phyloP scores from a whole-genome alignment of 1,139 yeast genomes.

The Ashbya aceris region DNA sequence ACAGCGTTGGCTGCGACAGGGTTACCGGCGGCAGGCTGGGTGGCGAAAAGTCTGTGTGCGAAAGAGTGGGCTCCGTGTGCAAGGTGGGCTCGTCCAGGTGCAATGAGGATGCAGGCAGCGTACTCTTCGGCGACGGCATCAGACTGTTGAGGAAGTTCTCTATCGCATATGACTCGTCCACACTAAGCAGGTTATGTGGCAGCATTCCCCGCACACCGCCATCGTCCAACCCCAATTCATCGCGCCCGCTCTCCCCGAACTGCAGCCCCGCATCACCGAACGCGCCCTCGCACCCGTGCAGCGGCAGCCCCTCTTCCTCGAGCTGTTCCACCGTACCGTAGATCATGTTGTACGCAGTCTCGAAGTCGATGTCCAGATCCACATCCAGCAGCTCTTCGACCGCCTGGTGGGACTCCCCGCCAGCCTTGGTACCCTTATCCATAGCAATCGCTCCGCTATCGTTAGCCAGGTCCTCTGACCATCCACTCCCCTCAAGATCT shows the following conservation, averaged over 20 bases:
- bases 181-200: constrained; percentile 17
- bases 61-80: not conserved
- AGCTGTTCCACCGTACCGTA: constrained; percentile 3
- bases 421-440: too few relatives aligned
- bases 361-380: constrained; percentile 28
- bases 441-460: too few relatives aligned
- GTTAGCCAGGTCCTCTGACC: too few relatives aligned
- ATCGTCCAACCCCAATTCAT: not conserved
- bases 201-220: constrained; percentile 2
- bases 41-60: constrained; percentile 1
- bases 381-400: constrained; percentile 19
- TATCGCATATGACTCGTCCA: constrained; percentile 27
- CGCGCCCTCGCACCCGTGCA: not conserved
- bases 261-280: not conserved
- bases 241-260: not conserved
- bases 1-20: constrained; percentile 2
- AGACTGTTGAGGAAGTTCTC: constrained; percentile 27
- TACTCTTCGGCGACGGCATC: constrained; percentile 9
- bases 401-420: too few relatives aligned
- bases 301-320: too few relatives aligned
- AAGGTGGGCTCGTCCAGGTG: not conserved
- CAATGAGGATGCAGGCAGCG: not conserved
- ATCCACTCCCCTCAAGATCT: too few relatives aligned
- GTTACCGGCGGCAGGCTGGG: constrained; percentile 3
- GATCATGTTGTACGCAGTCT: constrained; percentile 28